Evolutionary conservation across 202 grass and related monocot genomes (phyloP).

Genomic region (Eragrostis tef): DNA sequence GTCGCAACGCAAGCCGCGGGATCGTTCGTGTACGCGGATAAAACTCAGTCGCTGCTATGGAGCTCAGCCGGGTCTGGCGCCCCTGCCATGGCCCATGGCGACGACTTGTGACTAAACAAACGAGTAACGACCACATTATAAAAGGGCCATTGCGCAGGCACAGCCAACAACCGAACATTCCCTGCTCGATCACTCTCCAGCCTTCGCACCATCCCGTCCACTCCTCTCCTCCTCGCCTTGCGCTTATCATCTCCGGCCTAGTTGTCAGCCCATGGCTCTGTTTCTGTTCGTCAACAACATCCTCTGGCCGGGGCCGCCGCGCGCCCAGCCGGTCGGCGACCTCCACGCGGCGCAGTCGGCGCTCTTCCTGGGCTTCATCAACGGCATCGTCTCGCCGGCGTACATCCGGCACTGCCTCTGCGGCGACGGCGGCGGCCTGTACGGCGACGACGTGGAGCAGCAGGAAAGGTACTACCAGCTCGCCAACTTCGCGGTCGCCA

Average conservation of each 20-base stretch:
- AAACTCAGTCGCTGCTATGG: neutral
- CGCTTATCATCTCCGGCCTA: too few species aligned
- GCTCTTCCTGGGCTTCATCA: constrained; percentile 34
- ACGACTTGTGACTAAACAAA: neutral
- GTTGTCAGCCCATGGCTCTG: neutral
- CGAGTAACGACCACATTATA: neutral
- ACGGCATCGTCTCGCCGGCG: constrained; percentile 15
- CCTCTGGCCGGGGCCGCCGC: neutral
- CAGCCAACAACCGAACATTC: too few species aligned
- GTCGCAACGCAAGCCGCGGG: too few species aligned
- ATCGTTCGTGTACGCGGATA: neutral
- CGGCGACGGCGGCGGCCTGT: neutral
- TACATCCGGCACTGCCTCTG: constrained; percentile 20
- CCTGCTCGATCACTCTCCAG: too few species aligned
- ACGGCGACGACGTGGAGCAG: neutral
- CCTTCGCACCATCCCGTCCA: too few species aligned
- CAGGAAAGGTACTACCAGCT: constrained; percentile 19
- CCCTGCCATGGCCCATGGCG: neutral
- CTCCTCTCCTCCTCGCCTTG: too few species aligned
- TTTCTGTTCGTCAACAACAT: neutral
- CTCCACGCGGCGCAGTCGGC: constrained; percentile 18
- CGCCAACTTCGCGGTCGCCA: constrained; percentile 34
- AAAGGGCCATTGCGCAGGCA: neutral
- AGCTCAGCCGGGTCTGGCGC: too few species aligned
- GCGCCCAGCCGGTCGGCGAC: neutral